Evolutionary conservation across 495 filamentous ascomycete species (phyloP).

Genomic region (Podospora comata): DNA sequence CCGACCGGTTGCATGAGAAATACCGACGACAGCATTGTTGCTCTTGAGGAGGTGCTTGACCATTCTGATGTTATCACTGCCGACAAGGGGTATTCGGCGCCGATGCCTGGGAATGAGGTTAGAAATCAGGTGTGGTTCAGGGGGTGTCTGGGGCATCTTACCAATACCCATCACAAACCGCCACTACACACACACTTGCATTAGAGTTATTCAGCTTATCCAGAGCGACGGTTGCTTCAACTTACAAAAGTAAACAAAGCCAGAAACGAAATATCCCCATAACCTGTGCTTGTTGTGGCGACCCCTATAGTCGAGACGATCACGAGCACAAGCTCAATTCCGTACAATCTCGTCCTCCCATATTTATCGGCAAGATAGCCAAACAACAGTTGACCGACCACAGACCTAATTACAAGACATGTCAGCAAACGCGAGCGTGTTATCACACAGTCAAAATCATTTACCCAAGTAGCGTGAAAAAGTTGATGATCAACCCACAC

Average conservation of each 20-base stretch:
- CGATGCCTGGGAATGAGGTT: conserved; percentile 50
- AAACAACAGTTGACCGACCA: conserved; percentile 67
- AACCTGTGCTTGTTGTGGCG: conserved; percentile 56
- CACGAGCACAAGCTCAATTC: conserved; percentile 74
- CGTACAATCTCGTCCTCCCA: conserved; percentile 75
- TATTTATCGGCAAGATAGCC: conserved; percentile 72
- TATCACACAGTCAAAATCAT: no score
- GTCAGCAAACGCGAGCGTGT: neutral
- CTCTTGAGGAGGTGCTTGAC: conserved; percentile 68
- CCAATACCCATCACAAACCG: conserved; percentile 40
- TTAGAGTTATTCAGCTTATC: neutral
- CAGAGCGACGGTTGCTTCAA: neutral
- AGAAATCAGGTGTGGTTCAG: neutral
- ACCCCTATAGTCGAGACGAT: conserved; percentile 72
- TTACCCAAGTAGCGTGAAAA: conserved; percentile 58
- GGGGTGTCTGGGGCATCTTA: conserved; percentile 15
- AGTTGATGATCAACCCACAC: conserved; percentile 50
- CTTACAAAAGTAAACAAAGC: conserved; percentile 37
- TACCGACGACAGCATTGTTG: conserved; percentile 74
- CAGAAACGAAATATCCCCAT: conserved; percentile 39
- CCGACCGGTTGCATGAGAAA: conserved; percentile 80
- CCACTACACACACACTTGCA: conserved; percentile 22
- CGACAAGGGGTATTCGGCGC: conserved; percentile 72
- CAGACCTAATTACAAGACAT: conserved; percentile 15
- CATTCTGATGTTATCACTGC: conserved; percentile 74